Conservation (phyloP, 257 asterid genomes). For the Solanum paucissectum region DNA sequence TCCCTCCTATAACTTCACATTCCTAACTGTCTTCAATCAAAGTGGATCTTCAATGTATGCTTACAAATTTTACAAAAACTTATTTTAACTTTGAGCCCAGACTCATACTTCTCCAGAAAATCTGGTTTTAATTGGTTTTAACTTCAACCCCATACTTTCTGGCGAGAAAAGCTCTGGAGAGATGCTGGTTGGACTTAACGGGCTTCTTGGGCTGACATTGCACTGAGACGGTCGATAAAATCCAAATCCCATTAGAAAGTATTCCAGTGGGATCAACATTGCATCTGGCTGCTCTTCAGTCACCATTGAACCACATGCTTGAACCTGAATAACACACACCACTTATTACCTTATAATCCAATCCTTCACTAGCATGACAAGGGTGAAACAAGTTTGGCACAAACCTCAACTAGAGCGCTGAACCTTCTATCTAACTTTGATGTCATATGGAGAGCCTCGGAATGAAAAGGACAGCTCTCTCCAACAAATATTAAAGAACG, state of each 20-base stretch:
- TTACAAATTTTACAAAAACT: constrained; percentile 6
- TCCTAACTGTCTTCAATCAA: not conserved
- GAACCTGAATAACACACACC: constrained; percentile 28
- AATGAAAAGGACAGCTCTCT: constrained; percentile 45
- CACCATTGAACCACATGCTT: constrained; percentile 57
- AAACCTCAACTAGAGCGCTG: constrained; percentile 58
- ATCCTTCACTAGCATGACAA: not conserved
- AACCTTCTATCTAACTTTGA: constrained; percentile 54
- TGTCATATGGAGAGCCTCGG: constrained; percentile 56
- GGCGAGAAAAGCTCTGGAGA: constrained; percentile 66
- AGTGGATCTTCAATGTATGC: not conserved
- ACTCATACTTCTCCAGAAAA: constrained; percentile 11
- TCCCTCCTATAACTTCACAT: not conserved
- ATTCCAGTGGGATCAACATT: constrained; percentile 53
- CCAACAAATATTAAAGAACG: constrained; percentile 54
- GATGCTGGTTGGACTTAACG: constrained; percentile 54
- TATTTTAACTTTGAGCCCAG: not conserved
- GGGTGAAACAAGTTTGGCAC: not conserved
- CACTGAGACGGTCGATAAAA: constrained; percentile 39
- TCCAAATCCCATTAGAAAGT: constrained; percentile 54
- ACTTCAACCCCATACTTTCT: constrained; percentile 67
- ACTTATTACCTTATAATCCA: not conserved
- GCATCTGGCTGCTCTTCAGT: constrained; percentile 69
- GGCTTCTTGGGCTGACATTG: constrained; percentile 59
- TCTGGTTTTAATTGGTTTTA: constrained; percentile 53